Conservation (phyloP, 2,329 filamentous ascomycete genomes). For the Penicillium sp. region DNA sequence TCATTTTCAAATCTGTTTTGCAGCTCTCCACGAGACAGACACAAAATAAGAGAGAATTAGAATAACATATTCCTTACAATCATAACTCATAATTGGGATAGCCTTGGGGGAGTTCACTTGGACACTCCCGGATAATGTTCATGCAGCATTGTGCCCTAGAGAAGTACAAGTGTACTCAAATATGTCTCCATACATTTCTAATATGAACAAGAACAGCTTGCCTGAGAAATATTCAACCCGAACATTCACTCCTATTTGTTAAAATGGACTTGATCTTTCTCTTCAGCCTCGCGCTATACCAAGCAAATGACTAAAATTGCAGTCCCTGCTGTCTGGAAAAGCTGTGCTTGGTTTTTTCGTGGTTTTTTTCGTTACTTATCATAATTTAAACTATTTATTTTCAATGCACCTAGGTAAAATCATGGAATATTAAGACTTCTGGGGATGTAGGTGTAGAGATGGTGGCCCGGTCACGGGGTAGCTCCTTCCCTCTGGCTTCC, state of each 20-base stretch:
- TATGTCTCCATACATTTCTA: background rate
- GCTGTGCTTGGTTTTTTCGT: background rate
- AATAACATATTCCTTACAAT: background rate
- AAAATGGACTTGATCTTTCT: background rate
- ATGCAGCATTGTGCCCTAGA: background rate
- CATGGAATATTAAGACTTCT: background rate
- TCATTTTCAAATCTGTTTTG: background rate
- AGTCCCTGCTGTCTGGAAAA: background rate
- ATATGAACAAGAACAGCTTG: background rate
- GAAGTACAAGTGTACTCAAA: background rate
- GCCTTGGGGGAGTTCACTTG: background rate
- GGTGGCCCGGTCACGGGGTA: background rate
- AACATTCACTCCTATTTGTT: background rate
- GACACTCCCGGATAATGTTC: background rate
- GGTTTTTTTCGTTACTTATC: background rate
- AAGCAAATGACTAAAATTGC: background rate
- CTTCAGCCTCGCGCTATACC: background rate
- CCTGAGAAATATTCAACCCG: background rate
- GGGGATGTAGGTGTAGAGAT: background rate
- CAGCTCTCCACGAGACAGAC: background rate
- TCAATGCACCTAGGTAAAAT: too few species aligned
- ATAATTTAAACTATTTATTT: background rate
- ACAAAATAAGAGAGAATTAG: background rate
- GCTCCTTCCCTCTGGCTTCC: slow-evolving; percentile 1
- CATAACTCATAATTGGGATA: background rate